Conservation (phyloP, 2,329 filamentous ascomycete species). For the Cercospora zeae-maydis region DNA sequence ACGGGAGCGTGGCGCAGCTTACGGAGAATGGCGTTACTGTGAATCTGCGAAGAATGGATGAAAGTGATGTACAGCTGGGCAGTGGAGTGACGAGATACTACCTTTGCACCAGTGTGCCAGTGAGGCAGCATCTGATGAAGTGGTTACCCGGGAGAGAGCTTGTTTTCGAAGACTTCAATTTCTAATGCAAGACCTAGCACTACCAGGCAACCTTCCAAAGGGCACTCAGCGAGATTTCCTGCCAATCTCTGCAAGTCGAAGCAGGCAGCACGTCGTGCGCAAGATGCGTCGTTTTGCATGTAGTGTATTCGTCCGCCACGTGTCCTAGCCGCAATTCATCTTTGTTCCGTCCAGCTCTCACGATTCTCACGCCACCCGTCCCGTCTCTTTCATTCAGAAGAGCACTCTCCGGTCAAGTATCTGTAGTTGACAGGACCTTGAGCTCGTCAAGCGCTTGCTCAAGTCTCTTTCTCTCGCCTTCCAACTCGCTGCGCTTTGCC, state of each 20-base stretch:
- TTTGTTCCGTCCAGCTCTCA: not conserved
- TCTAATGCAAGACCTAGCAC: slow-evolving; percentile 19
- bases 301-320: not conserved
- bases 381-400: not conserved
- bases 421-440: slow-evolving; percentile 9
- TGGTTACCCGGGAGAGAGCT: slow-evolving; percentile 50
- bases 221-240: not conserved
- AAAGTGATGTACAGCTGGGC: slow-evolving; percentile 44
- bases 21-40: slow-evolving; percentile 37
- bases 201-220: not conserved
- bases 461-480: slow-evolving; percentile 32
- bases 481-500: slow-evolving; percentile 26
- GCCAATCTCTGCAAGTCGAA: not conserved
- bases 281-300: not conserved
- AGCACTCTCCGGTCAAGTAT: slow-evolving; percentile 35
- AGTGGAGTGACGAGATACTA: slow-evolving; percentile 52
- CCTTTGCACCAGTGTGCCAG: slow-evolving; percentile 53
- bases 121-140: slow-evolving; percentile 49
- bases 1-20: slow-evolving; percentile 41
- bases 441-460: slow-evolving; percentile 31
- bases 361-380: not conserved
- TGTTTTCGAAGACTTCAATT: slow-evolving; percentile 52
- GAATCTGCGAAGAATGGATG: slow-evolving; percentile 46
- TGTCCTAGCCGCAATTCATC: not conserved
- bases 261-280: not conserved